These are phyloP conservation scores for Phytophthora uliginosa DNA, from an alignment of 352 stramenopile species.

Conservation along the genomic window DNA sequence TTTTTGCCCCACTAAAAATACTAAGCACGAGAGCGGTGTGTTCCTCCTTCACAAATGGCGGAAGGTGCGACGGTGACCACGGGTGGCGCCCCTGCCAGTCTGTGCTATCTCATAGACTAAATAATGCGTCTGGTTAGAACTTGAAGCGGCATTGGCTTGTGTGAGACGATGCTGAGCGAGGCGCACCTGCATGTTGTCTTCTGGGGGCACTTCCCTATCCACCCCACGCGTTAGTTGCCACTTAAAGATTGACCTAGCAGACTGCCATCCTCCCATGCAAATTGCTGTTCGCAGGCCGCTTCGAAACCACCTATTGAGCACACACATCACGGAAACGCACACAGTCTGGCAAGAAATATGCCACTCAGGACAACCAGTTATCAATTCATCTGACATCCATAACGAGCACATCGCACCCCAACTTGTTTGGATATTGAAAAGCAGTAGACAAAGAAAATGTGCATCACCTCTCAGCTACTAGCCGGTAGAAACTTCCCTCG, in stretches of 20 bases:
- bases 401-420: slow-evolving; percentile 11
- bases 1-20: slow-evolving; percentile 46
- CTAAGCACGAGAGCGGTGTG: slow-evolving; percentile 5
- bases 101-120: slow-evolving; percentile 33
- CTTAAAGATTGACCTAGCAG: background rate
- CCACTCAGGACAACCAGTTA: slow-evolving; percentile 2
- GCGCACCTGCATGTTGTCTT: background rate
- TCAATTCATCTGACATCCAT: slow-evolving; percentile 4
- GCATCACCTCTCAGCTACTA: slow-evolving; percentile 20
- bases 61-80: slow-evolving; percentile 23
- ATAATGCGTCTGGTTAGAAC: slow-evolving; percentile 14
- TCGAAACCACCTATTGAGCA: slow-evolving; percentile 17
- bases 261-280: slow-evolving; percentile 9
- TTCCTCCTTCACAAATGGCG: slow-evolving; percentile 26
- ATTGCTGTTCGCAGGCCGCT: slow-evolving; percentile 13
- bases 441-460: slow-evolving; percentile 2
- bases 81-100: slow-evolving; percentile 1
- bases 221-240: background rate
- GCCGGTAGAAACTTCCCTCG: slow-evolving; percentile 19
- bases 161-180: slow-evolving; percentile 23
- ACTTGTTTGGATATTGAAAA: slow-evolving; percentile 25
- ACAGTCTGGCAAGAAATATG: background rate
- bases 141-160: background rate
- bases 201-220: background rate
- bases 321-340: slow-evolving; percentile 1